Evolutionary conservation across 1,284 basidiomycete species (phyloP), one percentile per base, ranked within the genome.

Genomic region (Leccinum solheimii): DNA sequence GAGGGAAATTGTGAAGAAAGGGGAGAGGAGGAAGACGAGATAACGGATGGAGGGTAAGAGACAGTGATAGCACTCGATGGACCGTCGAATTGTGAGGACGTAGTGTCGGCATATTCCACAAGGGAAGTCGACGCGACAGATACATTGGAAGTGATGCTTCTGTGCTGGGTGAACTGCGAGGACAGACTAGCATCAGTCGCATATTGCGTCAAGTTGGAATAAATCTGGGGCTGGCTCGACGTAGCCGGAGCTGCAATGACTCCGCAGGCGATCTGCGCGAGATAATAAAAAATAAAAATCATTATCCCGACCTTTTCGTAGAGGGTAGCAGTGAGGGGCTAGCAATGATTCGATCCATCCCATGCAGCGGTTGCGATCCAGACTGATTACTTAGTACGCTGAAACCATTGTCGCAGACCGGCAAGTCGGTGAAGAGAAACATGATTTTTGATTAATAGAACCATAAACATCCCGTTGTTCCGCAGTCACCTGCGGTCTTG

Each of bases 211-310:
- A 38, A 13, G 49, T 26, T 14, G 34, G 26, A 53, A 23, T 23
- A 6, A 8, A 16, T 32, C 32, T 55, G 56, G 2, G 51, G 2
- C 49, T 34, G 63, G 43, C 40, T 63, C 9, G 58, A 58, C 23
- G 51, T 54, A 19, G 59, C 49, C 40, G 70, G 69, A 5, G 64
- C 62, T 40, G 62, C 61, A 34, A 62, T 10, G 2, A 38, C 51
- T 9, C 34, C 52, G 36, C 4, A 34, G 50, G 60, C 66, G 61
- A 60, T 67, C 62, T 70, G 70, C 66, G 64, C 71, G 38, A 69
- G 27, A 4, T 62, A n/a, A 58, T 7, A 59, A 27, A 68, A 10
- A 30, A 34, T n/a, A 6, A 48, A 7, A 27, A 45, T 6, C 71
- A 73, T 72, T 40, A 11, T 53, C 36, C 26, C 34, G 26, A 7